Evolutionary conservation across 495 filamentous ascomycete genomes (phyloP).

Genomic region (Hypomontagnella monticulosa): DNA sequence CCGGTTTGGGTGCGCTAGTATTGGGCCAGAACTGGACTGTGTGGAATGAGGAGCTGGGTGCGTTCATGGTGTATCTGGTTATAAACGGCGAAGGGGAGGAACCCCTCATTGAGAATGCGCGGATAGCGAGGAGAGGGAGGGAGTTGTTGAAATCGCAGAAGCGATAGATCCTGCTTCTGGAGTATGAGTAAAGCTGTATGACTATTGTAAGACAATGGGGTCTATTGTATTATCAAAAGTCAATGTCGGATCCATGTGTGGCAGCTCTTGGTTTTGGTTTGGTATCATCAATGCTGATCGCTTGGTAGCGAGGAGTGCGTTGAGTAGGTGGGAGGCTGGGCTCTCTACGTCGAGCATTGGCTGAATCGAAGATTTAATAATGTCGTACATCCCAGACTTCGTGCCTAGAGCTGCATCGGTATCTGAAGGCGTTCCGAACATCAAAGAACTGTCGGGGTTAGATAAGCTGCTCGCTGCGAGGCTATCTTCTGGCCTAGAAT

Average conservation of each 20-base stretch:
- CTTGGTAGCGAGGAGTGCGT: neutral
- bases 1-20: neutral
- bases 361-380: conserved; percentile 13
- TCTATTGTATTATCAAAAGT: conserved; percentile 1
- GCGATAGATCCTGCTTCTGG: no score
- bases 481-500: neutral
- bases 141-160: conserved; percentile 19
- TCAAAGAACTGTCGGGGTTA: neutral
- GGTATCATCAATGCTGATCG: neutral
- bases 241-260: no score
- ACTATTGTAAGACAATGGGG: neutral
- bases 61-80: conserved; percentile 28
- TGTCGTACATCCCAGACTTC: conserved; percentile 11
- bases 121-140: conserved; percentile 21
- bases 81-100: conserved; percentile 22
- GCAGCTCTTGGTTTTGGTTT: neutral
- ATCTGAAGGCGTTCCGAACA: neutral
- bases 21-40: conserved; percentile 22
- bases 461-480: neutral
- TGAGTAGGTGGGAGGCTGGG: conserved; percentile 2
- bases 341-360: conserved; percentile 5
- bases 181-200: no score
- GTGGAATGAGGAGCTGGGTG: conserved; percentile 15
- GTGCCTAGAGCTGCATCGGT: neutral
- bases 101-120: conserved; percentile 19